phyloP scores from a whole-genome alignment of 2,329 filamentous ascomycete genomes.

The Blumeria graminis region DNA sequence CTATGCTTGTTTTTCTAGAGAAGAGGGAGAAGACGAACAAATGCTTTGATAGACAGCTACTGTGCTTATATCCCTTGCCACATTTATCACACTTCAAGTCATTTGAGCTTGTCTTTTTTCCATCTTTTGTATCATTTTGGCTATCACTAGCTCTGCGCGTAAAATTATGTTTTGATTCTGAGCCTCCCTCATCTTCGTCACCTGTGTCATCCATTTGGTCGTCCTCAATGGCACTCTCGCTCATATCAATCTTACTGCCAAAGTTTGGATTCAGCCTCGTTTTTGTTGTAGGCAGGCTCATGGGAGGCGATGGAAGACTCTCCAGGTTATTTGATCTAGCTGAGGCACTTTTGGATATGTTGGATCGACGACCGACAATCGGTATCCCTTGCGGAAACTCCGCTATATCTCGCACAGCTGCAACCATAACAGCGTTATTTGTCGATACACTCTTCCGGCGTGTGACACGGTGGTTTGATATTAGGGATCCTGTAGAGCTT shows the following conservation, averaged over 20 bases:
- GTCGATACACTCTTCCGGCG: constrained; percentile 84
- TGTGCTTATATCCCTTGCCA: constrained; percentile 99
- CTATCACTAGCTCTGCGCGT: constrained; percentile 58
- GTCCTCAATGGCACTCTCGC: constrained; percentile 44
- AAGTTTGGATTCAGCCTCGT: constrained; percentile 22
- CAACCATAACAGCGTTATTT: constrained; percentile 46
- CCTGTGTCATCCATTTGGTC: constrained; percentile 36
- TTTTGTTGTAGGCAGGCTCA: constrained; percentile 36
- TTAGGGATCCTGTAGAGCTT: constrained; percentile 51
- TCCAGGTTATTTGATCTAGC: constrained; percentile 27
- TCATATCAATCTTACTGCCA: constrained; percentile 21
- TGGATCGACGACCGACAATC: constrained; percentile 39
- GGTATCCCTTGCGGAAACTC: constrained; percentile 33
- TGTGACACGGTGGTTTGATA: constrained; percentile 63
- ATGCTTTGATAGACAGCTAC: constrained; percentile 99
- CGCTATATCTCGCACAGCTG: constrained; percentile 40
- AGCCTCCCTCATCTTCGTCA: constrained; percentile 18
- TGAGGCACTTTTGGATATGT: constrained; percentile 39
- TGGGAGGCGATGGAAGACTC: constrained; percentile 38
- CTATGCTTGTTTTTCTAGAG: constrained; percentile 5
- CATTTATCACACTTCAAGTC: constrained; percentile 94
- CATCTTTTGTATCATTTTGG: constrained; percentile 56
- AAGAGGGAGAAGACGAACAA: constrained; percentile 65
- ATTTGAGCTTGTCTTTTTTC: constrained; percentile 51
- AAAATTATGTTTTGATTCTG: constrained; percentile 2